A percentile compares a stretch with the other conserved stretches of the same genome.
phyloP scores from a whole-genome alignment of 1,284 basidiomycete genomes.

The Ganoderma boninense region DNA sequence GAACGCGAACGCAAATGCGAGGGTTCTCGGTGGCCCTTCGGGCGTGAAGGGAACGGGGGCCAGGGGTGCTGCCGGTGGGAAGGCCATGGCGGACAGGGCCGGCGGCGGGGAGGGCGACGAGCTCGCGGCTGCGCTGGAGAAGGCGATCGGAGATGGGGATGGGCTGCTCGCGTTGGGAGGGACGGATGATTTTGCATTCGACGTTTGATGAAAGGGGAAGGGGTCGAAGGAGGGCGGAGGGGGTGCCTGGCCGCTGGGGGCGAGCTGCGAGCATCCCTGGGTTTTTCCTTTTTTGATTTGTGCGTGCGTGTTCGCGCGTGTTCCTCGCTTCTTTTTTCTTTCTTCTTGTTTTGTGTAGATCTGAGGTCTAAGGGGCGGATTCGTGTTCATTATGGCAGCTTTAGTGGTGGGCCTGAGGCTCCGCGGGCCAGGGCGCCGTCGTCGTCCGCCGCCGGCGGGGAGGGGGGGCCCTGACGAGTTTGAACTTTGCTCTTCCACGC shows the following conservation, averaged over 20 bases:
- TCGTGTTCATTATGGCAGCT: too few relatives aligned
- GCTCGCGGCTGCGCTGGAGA: constrained; percentile 21
- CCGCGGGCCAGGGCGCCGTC: too few relatives aligned
- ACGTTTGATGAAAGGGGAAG: background rate
- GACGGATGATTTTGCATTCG: constrained; percentile 24
- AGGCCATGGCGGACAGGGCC: background rate
- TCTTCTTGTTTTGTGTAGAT: too few relatives aligned
- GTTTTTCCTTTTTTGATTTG: too few relatives aligned
- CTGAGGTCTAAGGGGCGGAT: too few relatives aligned
- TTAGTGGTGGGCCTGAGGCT: too few relatives aligned
- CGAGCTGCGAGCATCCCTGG: too few relatives aligned
- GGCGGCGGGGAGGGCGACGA: constrained; percentile 6
- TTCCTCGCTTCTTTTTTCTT: too few relatives aligned
- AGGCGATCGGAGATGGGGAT: background rate
- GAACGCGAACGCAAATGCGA: background rate
- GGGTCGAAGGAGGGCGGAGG: background rate
- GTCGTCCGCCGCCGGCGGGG: too few relatives aligned
- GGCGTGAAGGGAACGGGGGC: background rate
- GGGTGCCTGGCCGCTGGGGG: background rate
- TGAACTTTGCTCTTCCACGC: too few relatives aligned
- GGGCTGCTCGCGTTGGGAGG: background rate
- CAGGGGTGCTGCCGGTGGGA: background rate
- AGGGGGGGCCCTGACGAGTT: too few relatives aligned
- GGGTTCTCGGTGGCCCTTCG: background rate
- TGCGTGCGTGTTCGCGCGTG: too few relatives aligned